These are phyloP conservation scores for Backusella sp. DNA, from an alignment of 192 early-diverging fungal species.

Conservation along the genomic window DNA sequence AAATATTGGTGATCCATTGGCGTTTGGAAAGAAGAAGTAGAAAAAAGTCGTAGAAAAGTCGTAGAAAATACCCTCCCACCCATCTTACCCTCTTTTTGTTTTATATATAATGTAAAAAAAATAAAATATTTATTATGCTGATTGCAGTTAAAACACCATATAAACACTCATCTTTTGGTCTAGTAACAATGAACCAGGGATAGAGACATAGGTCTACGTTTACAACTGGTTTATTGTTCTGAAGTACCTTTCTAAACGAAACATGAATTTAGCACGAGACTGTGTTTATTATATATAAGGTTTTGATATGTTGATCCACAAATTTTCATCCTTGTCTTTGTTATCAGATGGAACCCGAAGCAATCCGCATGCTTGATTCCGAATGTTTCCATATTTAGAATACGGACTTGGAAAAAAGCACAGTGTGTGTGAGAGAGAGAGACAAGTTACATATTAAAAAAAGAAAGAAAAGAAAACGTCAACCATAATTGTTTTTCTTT, in stretches of 20 bases:
- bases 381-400: neutral
- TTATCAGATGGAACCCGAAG: neutral
- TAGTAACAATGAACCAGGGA: neutral
- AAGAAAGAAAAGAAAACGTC: neutral
- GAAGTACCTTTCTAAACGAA: too few species aligned
- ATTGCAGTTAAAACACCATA: neutral
- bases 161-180: neutral
- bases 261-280: too few species aligned
- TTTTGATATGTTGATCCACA: too few species aligned
- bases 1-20: slow-evolving; percentile 60
- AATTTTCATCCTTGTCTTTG: too few species aligned
- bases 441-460: neutral
- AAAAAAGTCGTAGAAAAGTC: neutral
- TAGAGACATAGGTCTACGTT: neutral
- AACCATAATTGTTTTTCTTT: neutral
- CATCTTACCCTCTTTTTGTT: neutral
- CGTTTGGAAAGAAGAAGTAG: slow-evolving; percentile 43
- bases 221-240: too few species aligned
- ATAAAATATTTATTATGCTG: neutral
- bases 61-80: neutral
- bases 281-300: neutral
- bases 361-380: neutral
- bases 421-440: neutral
- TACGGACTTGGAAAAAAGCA: neutral
- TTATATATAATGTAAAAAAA: neutral